Conservation (phyloP, 2,329 filamentous ascomycete genomes). For the Fusarium circinatum region DNA sequence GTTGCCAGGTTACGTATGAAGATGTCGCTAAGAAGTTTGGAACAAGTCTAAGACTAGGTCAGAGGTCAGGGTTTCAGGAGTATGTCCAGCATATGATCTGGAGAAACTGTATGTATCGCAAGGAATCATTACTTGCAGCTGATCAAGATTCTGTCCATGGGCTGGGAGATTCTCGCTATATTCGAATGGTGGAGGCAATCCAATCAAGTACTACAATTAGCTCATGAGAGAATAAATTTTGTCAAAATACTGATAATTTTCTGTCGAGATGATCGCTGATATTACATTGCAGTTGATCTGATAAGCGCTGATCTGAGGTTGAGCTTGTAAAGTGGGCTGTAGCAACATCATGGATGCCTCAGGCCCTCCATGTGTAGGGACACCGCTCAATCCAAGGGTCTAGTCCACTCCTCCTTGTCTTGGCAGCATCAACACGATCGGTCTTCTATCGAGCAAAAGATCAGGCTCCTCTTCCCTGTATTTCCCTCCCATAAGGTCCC, state of each 20-base stretch:
- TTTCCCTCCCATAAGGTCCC: not conserved
- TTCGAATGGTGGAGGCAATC: not conserved
- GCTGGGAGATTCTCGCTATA: not conserved
- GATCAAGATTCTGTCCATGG: not conserved
- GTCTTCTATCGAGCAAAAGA: not conserved
- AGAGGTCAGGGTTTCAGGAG: not conserved
- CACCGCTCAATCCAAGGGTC: conserved; percentile 25
- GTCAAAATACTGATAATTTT: not conserved
- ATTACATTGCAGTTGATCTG: not conserved
- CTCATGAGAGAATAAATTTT: not conserved
- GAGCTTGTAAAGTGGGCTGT: conserved; percentile 14
- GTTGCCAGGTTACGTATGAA: not conserved
- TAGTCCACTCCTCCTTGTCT: conserved; percentile 14
- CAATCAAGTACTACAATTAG: no score
- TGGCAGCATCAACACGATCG: conserved; percentile 15
- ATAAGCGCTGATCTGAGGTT: not conserved
- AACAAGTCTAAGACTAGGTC: not conserved
- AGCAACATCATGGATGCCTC: conserved; percentile 25
- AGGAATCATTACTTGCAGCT: not conserved
- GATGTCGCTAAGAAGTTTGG: not conserved
- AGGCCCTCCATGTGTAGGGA: conserved; percentile 3
- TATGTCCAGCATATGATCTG: not conserved
- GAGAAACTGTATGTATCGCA: not conserved
- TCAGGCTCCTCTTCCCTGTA: conserved; percentile 4
- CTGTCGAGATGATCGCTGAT: not conserved